Percentiles rank a stretch among this genome's conserved stretches.
Evolutionary conservation across 164 flowering plant species (phyloP).

Genomic region (Saururus chinensis): DNA sequence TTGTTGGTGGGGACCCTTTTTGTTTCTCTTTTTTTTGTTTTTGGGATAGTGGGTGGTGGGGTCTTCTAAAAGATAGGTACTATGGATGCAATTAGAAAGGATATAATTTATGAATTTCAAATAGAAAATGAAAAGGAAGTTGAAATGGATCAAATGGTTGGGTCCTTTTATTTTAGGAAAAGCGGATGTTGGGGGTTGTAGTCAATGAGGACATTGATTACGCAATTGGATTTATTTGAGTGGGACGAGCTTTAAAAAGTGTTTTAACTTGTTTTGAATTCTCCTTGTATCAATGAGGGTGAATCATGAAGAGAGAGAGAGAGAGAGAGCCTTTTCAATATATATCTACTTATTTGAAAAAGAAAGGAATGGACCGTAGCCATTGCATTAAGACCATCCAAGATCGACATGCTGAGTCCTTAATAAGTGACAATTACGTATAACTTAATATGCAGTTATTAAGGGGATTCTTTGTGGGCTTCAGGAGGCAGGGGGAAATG

Average conservation of each 20-base stretch:
- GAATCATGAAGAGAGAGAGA: constrained; percentile 4
- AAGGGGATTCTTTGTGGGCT: too few species aligned
- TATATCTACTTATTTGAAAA: too few species aligned
- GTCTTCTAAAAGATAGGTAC: constrained; percentile 16
- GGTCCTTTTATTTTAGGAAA: neutral
- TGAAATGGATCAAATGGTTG: constrained; percentile 5
- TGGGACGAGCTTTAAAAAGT: constrained; percentile 1
- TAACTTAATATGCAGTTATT: too few species aligned
- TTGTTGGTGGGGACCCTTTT: constrained; percentile 30
- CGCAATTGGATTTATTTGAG: neutral
- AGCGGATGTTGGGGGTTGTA: constrained; percentile 1
- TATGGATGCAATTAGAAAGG: neutral
- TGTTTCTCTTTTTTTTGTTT: constrained; percentile 6
- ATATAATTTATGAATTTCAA: neutral
- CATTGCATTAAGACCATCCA: too few species aligned
- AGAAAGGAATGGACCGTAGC: too few species aligned
- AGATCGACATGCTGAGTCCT: too few species aligned
- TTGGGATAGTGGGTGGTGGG: constrained; percentile 47
- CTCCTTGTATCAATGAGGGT: constrained; percentile 1
- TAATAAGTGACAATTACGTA: too few species aligned
- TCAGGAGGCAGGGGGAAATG: too few species aligned
- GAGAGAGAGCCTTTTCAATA: too few species aligned
- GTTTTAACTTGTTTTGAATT: neutral
- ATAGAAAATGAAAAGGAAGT: constrained; percentile 1
- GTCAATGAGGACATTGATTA: constrained; percentile 2